Base-by-base conservation (phyloP, 768 basidiomycete species). In the Lactarius hengduanensis region DNA sequence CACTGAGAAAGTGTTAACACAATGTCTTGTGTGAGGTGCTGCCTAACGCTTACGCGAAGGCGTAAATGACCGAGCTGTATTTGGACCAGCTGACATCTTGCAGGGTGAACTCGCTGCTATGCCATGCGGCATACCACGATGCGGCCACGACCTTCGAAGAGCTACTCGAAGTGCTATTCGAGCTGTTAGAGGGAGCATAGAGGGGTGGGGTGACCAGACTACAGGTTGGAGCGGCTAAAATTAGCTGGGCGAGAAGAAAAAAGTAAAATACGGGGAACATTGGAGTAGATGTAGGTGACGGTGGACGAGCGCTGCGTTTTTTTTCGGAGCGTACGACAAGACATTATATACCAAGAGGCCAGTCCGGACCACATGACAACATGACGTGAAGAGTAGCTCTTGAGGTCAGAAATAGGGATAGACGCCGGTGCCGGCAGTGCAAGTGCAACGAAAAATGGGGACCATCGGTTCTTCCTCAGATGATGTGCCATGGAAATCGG, bases 101-200 rank as follows among this genome's bases (percentile, higher is more conserved):
- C 32, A 87, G 78, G 0, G 83, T 77, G 70, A 86, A 87, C 0
- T 76, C 77, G 38, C 75, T 69, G 16, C 57, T 67, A 72, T 88
- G 86, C 86, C 86, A 92, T 55, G 86, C 85, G 34, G 89, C 85
- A 70, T 83, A 90, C 87, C 87, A 91, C 10, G 83, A 79, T 20
- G 81, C 76, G 2, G 86, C 79, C 18, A 88, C 78, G 58, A 62
- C 5, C 11, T 50, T 36, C 16, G 60, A 30, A 54, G 38, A 0
- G 30, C 63, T 47, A 6, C 50, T 28, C 16, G 59, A 36, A 9
- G 28, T 47, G 36, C 43, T 26, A 15, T 22, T 64, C 6, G 63
- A 60, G 16, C 32, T 53, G 13, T 20, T 36, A 26, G 64, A 59
- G 11, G 64, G 16, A 40, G 26, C n/a, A 26, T 38, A 41, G 20